These are phyloP conservation scores for Cicer bijugum DNA, from an alignment of 306 rosid genomes.

Conservation along the genomic window DNA sequence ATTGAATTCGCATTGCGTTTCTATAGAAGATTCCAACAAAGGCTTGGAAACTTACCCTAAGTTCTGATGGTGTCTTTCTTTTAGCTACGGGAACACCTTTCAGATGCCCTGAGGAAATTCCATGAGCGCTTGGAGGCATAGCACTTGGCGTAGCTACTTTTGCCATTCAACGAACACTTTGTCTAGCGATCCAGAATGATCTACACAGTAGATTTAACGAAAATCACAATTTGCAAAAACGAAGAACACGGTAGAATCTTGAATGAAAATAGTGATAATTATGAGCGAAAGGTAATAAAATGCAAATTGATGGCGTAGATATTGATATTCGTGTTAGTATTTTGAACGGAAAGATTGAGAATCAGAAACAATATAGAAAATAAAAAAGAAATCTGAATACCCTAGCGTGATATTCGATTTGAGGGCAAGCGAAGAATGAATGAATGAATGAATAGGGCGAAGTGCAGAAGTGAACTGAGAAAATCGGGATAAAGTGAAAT, in stretches of 20 bases:
- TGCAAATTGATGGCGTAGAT: not conserved
- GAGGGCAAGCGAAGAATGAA: not conserved
- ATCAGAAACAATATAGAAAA: not conserved
- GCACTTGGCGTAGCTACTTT: constrained; percentile 62
- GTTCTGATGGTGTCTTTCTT: constrained; percentile 86
- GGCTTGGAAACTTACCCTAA: constrained; percentile 47
- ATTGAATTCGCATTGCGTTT: not conserved
- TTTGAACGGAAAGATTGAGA: not conserved
- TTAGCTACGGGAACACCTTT: constrained; percentile 55
- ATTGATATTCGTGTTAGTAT: not conserved
- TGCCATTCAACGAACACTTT: constrained; percentile 54
- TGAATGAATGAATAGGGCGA: too few species aligned
- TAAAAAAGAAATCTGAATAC: not conserved
- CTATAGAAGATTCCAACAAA: not conserved
- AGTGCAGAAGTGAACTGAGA: not conserved
- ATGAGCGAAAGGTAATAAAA: not conserved
- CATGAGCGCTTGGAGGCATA: constrained; percentile 56
- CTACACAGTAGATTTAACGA: not conserved
- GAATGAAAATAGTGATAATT: not conserved
- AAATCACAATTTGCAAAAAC: not conserved
- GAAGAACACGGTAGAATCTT: not conserved
- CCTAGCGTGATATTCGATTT: not conserved
- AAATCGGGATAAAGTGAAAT: not conserved
- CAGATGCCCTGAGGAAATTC: constrained; percentile 53
- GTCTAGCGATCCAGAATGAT: constrained; percentile 34